A percentile compares a stretch with the other conserved stretches of the same genome.
Conservation (phyloP, 1,284 basidiomycete species). For the Grifola frondosa region DNA sequence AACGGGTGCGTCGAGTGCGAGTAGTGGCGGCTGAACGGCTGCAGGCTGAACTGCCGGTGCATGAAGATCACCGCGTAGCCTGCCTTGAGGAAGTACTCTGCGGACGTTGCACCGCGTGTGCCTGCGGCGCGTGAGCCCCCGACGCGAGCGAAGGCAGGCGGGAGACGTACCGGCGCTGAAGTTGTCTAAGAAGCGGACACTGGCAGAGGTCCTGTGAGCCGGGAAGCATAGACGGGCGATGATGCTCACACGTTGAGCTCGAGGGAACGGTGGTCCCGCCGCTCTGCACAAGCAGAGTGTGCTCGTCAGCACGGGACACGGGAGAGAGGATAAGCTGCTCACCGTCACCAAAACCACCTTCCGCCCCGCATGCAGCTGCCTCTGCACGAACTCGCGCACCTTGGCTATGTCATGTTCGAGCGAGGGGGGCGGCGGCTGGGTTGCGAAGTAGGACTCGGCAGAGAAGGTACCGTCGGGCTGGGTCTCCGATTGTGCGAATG, state of each 20-base stretch:
- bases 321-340: slow-evolving; percentile 33
- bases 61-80: slow-evolving; percentile 99
- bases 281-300: slow-evolving; percentile 53
- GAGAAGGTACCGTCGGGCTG: slow-evolving; percentile 52
- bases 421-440: slow-evolving; percentile 71
- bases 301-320: slow-evolving; percentile 9
- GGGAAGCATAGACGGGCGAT: slow-evolving; percentile 18
- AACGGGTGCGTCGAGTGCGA: slow-evolving; percentile 98
- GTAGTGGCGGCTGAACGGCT: slow-evolving; percentile 96
- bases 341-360: slow-evolving; percentile 94
- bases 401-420: slow-evolving; percentile 65
- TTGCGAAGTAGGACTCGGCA: slow-evolving; percentile 84
- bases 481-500: slow-evolving; percentile 11
- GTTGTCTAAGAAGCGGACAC: slow-evolving; percentile 97
- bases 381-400: slow-evolving; percentile 72
- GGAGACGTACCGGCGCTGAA: slow-evolving; percentile 85
- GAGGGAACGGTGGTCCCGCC: slow-evolving; percentile 92
- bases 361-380: slow-evolving; percentile 61
- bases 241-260: slow-evolving; percentile 92
- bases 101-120: slow-evolving; percentile 95
- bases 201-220: slow-evolving; percentile 37
- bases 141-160: background rate
- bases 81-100: slow-evolving; percentile 93
- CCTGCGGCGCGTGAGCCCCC: slow-evolving; percentile 43
- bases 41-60: slow-evolving; percentile 95